These are phyloP conservation scores for Populus hybrid DNA, from an alignment of 441 rosid species.

Conservation along the genomic window DNA sequence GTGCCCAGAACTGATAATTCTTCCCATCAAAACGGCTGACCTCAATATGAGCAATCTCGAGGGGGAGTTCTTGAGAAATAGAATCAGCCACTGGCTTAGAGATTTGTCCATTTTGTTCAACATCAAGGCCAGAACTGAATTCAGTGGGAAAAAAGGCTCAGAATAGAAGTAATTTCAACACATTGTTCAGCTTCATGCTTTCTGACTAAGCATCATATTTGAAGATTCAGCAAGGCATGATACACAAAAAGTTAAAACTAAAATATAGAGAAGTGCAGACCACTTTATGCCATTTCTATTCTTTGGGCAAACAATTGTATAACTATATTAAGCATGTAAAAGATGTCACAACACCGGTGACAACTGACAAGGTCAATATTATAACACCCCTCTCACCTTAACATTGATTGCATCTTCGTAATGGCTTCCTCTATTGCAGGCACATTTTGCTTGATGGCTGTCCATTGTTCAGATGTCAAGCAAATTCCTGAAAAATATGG, in stretches of 20 bases:
- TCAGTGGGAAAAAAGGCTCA: slow-evolving; percentile 4
- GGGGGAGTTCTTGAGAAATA: slow-evolving; percentile 21
- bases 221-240: neutral
- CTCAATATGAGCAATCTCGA: slow-evolving; percentile 30
- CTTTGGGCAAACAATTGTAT: neutral
- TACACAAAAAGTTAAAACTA: neutral
- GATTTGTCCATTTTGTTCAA: slow-evolving; percentile 29
- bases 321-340: neutral
- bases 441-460: slow-evolving; percentile 42
- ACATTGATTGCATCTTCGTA: slow-evolving; percentile 42
- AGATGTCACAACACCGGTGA: slow-evolving; percentile 4
- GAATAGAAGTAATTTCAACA: slow-evolving; percentile 12
- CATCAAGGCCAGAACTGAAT: slow-evolving; percentile 38
- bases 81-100: slow-evolving; percentile 27
- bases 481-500: slow-evolving; percentile 45
- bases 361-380: neutral
- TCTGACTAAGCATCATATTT: neutral
- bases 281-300: slow-evolving; percentile 8
- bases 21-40: slow-evolving; percentile 72
- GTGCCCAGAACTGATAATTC: slow-evolving; percentile 61
- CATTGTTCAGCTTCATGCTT: slow-evolving; percentile 9
- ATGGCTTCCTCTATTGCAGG: slow-evolving; percentile 60
- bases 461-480: slow-evolving; percentile 59
- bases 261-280: neutral
- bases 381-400: slow-evolving; percentile 40